Conservation (phyloP, 2,329 filamentous ascomycete species). For the Aureobasidium sp. region DNA sequence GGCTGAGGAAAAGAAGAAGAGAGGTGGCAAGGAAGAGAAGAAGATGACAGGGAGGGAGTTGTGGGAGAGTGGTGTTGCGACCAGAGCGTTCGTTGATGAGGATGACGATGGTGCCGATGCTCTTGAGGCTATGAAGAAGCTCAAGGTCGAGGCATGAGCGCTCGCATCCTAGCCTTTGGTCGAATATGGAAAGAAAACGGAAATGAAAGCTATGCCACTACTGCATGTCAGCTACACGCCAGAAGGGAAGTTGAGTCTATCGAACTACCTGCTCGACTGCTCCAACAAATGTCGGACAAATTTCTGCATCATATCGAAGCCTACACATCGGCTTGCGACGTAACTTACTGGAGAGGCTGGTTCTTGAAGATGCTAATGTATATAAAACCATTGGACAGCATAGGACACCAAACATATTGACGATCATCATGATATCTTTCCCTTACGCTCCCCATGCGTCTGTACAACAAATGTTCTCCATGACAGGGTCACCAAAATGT, state of each 20-base stretch:
- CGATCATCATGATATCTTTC: background rate
- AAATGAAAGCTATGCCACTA: background rate
- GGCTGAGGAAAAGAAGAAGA: slow-evolving; percentile 53
- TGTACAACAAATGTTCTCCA: background rate
- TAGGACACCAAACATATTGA: background rate
- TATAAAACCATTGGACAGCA: background rate
- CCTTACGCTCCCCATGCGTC: no score
- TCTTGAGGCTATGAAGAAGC: slow-evolving; percentile 55
- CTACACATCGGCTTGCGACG: background rate
- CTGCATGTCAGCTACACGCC: background rate
- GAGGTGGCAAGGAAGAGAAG: slow-evolving; percentile 53
- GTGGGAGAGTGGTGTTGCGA: slow-evolving; percentile 41
- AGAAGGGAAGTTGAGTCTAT: background rate
- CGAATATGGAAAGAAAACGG: background rate
- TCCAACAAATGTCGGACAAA: no score
- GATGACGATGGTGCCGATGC: slow-evolving; percentile 52
- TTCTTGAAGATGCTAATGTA: background rate
- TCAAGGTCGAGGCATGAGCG: slow-evolving; percentile 49
- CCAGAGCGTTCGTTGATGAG: slow-evolving; percentile 59
- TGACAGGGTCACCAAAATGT: background rate
- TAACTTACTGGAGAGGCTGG: background rate
- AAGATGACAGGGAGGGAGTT: slow-evolving; percentile 58
- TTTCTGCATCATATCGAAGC: no score
- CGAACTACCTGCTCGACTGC: background rate
- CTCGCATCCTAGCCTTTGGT: background rate